These are phyloP conservation scores for Microcos paniculata DNA, from an alignment of 345 rosid genomes.

Conservation along the genomic window DNA sequence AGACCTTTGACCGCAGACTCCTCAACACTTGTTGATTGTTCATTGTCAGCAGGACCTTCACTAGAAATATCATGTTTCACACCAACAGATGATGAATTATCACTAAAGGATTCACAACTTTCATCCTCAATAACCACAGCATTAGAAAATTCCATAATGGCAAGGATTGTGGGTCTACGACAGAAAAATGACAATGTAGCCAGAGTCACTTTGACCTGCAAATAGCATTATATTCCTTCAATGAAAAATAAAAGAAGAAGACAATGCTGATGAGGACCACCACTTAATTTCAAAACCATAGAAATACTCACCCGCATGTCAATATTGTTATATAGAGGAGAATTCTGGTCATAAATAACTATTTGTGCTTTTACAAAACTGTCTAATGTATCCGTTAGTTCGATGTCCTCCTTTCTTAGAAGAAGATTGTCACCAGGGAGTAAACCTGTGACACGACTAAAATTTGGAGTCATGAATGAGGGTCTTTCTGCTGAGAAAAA, in stretches of 20 bases:
- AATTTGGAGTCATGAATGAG: constrained; percentile 67
- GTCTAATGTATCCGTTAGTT: constrained; percentile 49
- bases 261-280: neutral
- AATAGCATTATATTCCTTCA: constrained; percentile 17
- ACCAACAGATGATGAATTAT: constrained; percentile 47
- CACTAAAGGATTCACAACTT: constrained; percentile 54
- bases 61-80: constrained; percentile 38
- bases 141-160: constrained; percentile 84
- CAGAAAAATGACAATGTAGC: constrained; percentile 93
- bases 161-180: constrained; percentile 92
- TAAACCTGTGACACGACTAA: constrained; percentile 67
- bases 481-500: constrained; percentile 24
- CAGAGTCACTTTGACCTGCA: constrained; percentile 75
- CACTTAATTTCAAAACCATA: constrained; percentile 10
- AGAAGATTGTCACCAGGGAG: constrained; percentile 55
- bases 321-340: constrained; percentile 61
- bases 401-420: constrained; percentile 36
- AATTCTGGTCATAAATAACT: constrained; percentile 68
- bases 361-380: constrained; percentile 98
- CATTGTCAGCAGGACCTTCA: constrained; percentile 46
- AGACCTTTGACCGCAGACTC: constrained; percentile 82
- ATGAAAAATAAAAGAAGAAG: constrained; percentile 5
- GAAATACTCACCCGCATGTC: constrained; percentile 65
- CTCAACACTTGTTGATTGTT: constrained; percentile 24
- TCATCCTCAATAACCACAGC: constrained; percentile 67